These are phyloP conservation scores for Euphrasia arctica DNA, from an alignment of 305 asterid genomes.

Conservation along the genomic window DNA sequence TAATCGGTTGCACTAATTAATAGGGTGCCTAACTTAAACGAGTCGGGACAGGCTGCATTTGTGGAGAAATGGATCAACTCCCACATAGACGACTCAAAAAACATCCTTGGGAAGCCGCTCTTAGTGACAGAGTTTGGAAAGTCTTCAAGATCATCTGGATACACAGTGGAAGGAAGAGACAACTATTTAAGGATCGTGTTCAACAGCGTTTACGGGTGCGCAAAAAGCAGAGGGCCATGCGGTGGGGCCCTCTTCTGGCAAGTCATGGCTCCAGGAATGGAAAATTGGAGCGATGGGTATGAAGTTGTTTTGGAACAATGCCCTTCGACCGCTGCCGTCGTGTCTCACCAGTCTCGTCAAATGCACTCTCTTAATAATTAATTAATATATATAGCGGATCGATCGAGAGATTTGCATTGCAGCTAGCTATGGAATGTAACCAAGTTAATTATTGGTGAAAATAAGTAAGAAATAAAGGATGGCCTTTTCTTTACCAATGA, in stretches of 20 bases:
- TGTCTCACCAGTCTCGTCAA: conserved; percentile 33
- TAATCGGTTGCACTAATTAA: not conserved
- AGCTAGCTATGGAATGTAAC: too few species aligned
- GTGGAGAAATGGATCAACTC: conserved; percentile 37
- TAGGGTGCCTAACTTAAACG: conserved; percentile 29
- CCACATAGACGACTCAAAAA: conserved; percentile 35
- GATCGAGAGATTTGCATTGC: too few species aligned
- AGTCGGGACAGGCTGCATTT: conserved; percentile 28
- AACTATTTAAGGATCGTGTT: conserved; percentile 29
- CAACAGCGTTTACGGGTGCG: conserved; percentile 29
- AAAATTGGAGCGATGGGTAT: conserved; percentile 39
- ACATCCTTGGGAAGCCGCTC: conserved; percentile 33
- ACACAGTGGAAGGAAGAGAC: conserved; percentile 29
- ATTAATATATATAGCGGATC: not conserved
- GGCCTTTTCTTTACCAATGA: too few species aligned
- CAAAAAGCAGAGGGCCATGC: conserved; percentile 35
- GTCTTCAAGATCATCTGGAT: conserved; percentile 34
- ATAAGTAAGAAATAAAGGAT: too few species aligned
- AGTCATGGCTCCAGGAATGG: conserved; percentile 30
- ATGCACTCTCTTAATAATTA: conserved; percentile 22
- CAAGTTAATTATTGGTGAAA: too few species aligned
- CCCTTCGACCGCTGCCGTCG: conserved; percentile 41
- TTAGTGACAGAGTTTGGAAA: conserved; percentile 25
- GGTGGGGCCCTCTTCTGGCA: conserved; percentile 39
- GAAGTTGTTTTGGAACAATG: conserved; percentile 37